Percentiles rank a stretch among this genome's conserved stretches.
Evolutionary conservation across 306 rosid species (phyloP).

Genomic region (Hippophae rhamnoides): DNA sequence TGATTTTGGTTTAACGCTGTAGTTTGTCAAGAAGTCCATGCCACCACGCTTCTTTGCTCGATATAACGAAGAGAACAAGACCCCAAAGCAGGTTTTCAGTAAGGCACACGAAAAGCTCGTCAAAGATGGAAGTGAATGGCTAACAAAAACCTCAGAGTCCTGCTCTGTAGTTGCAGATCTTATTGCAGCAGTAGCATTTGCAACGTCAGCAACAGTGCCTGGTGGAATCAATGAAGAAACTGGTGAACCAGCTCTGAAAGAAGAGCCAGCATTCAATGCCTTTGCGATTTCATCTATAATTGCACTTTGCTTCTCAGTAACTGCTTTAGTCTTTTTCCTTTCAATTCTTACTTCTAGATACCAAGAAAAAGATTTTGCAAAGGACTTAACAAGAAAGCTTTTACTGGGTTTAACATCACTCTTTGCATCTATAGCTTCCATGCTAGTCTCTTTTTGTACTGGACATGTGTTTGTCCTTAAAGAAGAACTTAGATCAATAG

Average conservation of each 20-base stretch:
- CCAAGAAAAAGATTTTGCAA: slow-evolving; percentile 22
- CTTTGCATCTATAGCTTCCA: slow-evolving; percentile 29
- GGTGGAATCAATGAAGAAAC: slow-evolving; percentile 30
- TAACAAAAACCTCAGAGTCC: slow-evolving; percentile 32
- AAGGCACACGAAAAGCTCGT: no score
- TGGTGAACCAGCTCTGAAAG: slow-evolving; percentile 29
- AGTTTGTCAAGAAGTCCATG: slow-evolving; percentile 20
- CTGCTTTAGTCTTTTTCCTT: slow-evolving; percentile 32
- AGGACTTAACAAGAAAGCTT: slow-evolving; percentile 26
- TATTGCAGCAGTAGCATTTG: slow-evolving; percentile 54
- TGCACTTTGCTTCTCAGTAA: slow-evolving; percentile 51
- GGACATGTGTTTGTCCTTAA: slow-evolving; percentile 25
- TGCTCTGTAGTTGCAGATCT: slow-evolving; percentile 59
- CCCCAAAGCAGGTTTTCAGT: no score
- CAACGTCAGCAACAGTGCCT: slow-evolving; percentile 45
- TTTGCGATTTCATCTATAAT: slow-evolving; percentile 37
- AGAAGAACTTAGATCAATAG: not conserved
- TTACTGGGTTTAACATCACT: slow-evolving; percentile 29
- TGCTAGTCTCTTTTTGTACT: slow-evolving; percentile 30
- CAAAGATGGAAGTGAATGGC: no score
- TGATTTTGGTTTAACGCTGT: not conserved
- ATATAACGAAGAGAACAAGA: no score
- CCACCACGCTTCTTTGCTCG: no score
- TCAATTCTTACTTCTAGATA: slow-evolving; percentile 35
- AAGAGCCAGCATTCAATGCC: slow-evolving; percentile 23